Evolutionary conservation across 768 basidiomycete species (phyloP).

Genomic region (Boletellus ananas): DNA sequence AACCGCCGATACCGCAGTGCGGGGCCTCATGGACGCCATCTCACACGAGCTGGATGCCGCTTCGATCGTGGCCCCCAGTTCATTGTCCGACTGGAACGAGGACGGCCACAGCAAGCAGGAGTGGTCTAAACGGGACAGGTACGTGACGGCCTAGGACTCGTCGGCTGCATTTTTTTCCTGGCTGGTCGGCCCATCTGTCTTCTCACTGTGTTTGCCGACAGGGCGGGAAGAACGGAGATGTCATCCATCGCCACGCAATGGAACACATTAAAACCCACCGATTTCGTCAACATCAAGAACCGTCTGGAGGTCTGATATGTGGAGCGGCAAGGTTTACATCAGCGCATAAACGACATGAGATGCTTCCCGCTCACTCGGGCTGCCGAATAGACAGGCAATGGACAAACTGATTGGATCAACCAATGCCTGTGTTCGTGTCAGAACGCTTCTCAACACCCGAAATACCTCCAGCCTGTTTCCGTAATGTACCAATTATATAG

Average conservation of each 20-base stretch:
- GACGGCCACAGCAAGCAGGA: conserved; percentile 49
- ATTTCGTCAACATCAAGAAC: conserved; percentile 52
- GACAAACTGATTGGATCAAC: neutral
- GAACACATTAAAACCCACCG: conserved; percentile 45
- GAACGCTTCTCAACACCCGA: neutral
- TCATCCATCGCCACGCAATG: conserved; percentile 44
- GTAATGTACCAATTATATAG: conserved; percentile 13
- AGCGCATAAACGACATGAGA: conserved; percentile 19
- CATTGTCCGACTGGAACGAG: conserved; percentile 49
- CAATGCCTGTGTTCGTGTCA: conserved; percentile 6
- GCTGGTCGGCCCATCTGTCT: conserved; percentile 6
- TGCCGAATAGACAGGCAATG: conserved; percentile 1
- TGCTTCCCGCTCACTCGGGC: conserved; percentile 10
- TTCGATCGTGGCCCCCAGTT: conserved; percentile 29
- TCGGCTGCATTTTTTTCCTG: neutral
- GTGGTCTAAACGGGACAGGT: conserved; percentile 59
- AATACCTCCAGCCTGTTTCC: conserved; percentile 6
- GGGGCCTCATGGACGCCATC: conserved; percentile 51
- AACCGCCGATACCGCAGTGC: conserved; percentile 48
- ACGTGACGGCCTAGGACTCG: conserved; percentile 23
- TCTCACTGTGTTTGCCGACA: conserved; percentile 23
- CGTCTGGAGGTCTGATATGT: conserved; percentile 48
- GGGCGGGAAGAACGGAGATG: conserved; percentile 58
- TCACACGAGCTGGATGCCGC: conserved; percentile 36
- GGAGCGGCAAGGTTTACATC: neutral